Percentiles rank a stretch among this genome's conserved stretches.
phyloP scores from a whole-genome alignment of 257 asterid genomes.

The Anisodus tanguticus region DNA sequence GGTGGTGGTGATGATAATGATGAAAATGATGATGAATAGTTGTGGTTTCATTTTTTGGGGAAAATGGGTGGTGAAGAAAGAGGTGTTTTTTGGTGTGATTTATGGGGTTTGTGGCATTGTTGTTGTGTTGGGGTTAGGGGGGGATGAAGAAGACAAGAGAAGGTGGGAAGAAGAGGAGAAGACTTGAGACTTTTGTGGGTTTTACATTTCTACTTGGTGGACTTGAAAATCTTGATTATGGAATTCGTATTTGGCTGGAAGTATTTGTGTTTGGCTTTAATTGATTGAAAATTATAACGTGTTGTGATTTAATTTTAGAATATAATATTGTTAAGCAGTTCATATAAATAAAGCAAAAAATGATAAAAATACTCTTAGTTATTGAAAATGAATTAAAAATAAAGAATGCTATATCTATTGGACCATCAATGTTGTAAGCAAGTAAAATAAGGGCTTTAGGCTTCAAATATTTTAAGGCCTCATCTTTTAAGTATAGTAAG shows the following conservation, averaged over 20 bases:
- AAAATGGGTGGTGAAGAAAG: not conserved
- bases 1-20: not conserved
- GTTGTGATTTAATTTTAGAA: no score
- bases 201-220: not conserved
- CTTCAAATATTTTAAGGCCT: no score
- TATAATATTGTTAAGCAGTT: no score
- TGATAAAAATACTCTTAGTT: no score
- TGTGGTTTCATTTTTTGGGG: not conserved
- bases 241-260: not conserved
- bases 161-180: not conserved
- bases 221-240: not conserved
- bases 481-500: no score
- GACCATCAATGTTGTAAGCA: no score
- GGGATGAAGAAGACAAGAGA: not conserved
- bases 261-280: not conserved
- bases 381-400: no score
- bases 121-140: not conserved
- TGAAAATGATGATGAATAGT: slow-evolving; percentile 12
- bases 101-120: not conserved
- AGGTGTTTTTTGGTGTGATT: not conserved
- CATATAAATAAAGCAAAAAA: no score
- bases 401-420: no score
- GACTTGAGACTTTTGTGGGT: not conserved
- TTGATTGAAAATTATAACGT: not conserved
- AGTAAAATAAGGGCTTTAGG: no score